Evolutionary conservation across 371 early-diverging fungal genomes (phyloP).

Genomic region (Mortierella sp.): DNA sequence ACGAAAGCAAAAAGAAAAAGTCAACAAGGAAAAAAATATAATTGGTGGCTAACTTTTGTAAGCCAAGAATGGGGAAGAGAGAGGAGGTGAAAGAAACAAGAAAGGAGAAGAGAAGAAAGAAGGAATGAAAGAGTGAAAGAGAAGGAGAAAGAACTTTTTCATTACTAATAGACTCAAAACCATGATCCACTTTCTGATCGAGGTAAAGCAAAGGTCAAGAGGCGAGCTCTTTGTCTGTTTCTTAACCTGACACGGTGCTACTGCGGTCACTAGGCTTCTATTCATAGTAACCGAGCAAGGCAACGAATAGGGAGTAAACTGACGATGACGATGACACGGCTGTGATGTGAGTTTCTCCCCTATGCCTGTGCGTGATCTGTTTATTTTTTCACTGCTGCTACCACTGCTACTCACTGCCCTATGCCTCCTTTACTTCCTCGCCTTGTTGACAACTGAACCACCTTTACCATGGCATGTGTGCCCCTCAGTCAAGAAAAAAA

Average conservation of each 20-base stretch:
- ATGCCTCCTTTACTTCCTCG: conserved; percentile 6
- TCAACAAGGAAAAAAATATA: background rate
- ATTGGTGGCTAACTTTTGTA: background rate
- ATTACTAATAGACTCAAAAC: background rate
- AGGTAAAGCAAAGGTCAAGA: background rate
- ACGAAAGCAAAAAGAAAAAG: background rate
- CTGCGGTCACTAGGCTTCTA: background rate
- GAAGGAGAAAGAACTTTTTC: background rate
- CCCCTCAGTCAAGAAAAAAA: background rate
- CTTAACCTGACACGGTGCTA: background rate
- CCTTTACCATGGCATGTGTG: background rate
- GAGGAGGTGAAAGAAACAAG: background rate
- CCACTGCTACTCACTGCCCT: background rate
- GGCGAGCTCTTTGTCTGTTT: background rate
- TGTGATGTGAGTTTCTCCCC: background rate
- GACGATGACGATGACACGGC: background rate
- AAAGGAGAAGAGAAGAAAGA: background rate
- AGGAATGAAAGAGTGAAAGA: background rate
- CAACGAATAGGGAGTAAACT: too few relatives aligned
- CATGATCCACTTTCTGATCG: background rate
- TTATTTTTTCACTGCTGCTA: background rate
- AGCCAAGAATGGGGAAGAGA: background rate
- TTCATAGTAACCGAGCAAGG: too few relatives aligned
- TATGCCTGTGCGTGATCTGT: background rate
- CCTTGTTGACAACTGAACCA: conserved; percentile 3